Evolutionary conservation across 176 grass and related monocot genomes (phyloP), one percentile per base, ranked within the genome.

Genomic region (Eleusine indica): DNA sequence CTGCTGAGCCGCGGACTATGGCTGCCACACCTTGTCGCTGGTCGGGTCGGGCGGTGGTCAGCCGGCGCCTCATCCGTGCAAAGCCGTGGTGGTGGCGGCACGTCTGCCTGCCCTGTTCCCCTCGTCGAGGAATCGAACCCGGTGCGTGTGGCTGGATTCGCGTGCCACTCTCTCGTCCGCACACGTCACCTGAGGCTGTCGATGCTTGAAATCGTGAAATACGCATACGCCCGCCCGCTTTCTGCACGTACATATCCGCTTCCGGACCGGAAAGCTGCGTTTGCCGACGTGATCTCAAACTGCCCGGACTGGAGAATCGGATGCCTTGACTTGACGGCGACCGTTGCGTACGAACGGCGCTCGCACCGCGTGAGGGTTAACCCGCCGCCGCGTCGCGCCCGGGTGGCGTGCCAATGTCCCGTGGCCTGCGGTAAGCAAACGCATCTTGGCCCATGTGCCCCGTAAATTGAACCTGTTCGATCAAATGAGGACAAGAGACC

Each of bases 91-190:
- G 32, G 32, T 35, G 32, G 32, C 32, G 32, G 32, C 32, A 35
- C 32, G 32, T 0, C 32, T 35, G 32, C 32, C 32, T 35, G 32
- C 32, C 32, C 32, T 35, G 32, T 35, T 35, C 32, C 32, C 16
- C 29, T 56, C 73, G 51, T 40, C 73, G 47, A 54, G 78, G 65
- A 69, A 56, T 41, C 46, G 11, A 37, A 19, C 46, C 30, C 30
- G 63, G 66, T 18, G 62, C 76, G 10, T 12, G n/a, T 12, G n/a
- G 16, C 1, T 38, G 8, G n/a, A 7, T 6, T 38, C 1, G 18
- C 18, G 77, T 79, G 77, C 62, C 25, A 4, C 44, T 51, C 64
- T 54, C 78, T 80, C 65, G 47, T 80, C 78, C 78, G 65, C 65
- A 79, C 77, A 30, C 77, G 7, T 48, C 7, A n/a, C 46, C 54